phyloP scores from a whole-genome alignment of 2,329 filamentous ascomycete genomes.

The Alternaria brassicae region DNA sequence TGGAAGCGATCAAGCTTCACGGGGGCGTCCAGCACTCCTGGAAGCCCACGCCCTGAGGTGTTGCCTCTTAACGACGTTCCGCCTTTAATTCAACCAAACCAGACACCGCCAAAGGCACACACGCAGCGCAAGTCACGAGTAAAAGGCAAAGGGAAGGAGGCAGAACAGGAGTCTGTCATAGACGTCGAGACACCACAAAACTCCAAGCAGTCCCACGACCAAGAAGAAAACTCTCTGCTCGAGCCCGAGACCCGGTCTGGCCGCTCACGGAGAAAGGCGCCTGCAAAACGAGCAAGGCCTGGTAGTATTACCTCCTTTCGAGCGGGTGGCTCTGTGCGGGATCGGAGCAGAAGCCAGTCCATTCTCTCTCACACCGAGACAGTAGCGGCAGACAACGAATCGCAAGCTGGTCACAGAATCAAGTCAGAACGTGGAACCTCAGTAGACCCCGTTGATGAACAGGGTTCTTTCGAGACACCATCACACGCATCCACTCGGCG shows the following conservation, averaged over 20 bases:
- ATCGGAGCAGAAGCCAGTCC: constrained; percentile 58
- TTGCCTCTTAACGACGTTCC: constrained; percentile 41
- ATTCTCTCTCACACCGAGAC: constrained; percentile 56
- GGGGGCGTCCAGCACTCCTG: constrained; percentile 22
- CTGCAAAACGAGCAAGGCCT: constrained; percentile 39
- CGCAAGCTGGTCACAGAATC: constrained; percentile 49
- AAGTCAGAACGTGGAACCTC: constrained; percentile 59
- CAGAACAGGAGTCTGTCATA: constrained; percentile 21
- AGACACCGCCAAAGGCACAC: constrained; percentile 31
- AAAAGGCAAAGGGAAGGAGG: constrained; percentile 39
- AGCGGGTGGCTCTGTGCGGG: constrained; percentile 53
- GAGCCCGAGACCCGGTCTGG: constrained; percentile 42
- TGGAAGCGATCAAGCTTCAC: constrained; percentile 38
- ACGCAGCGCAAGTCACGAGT: constrained; percentile 33
- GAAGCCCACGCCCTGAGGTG: constrained; percentile 32
- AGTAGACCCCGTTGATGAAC: constrained; percentile 51
- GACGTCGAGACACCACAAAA: constrained; percentile 26
- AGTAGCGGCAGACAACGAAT: constrained; percentile 50
- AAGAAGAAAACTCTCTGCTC: constrained; percentile 31
- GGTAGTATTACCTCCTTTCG: constrained; percentile 57
- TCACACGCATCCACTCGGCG: constrained; percentile 43
- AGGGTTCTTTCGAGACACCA: constrained; percentile 34
- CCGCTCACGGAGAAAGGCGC: constrained; percentile 41
- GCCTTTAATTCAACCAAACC: constrained; percentile 24
- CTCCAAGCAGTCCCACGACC: constrained; percentile 19